Evolutionary conservation across 2,329 filamentous ascomycete species (phyloP).

Genomic region (Neopestalotiopsis sp.): DNA sequence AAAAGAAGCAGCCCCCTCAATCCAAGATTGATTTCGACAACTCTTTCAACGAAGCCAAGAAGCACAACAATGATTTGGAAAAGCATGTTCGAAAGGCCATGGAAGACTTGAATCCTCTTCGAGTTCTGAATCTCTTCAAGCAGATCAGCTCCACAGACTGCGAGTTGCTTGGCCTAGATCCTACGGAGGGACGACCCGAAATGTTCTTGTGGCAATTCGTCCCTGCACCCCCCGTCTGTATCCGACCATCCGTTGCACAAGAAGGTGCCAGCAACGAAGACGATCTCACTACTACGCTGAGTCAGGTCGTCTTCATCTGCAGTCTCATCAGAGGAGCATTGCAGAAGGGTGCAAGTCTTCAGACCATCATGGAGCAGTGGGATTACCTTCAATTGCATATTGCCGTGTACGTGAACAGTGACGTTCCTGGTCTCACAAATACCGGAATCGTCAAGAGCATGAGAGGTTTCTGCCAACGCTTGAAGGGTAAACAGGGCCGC

Average conservation of each 20-base stretch:
- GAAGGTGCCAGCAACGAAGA: slow-evolving; percentile 95
- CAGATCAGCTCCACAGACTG: slow-evolving; percentile 85
- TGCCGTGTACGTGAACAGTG: slow-evolving; percentile 97
- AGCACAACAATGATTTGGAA: slow-evolving; percentile 80
- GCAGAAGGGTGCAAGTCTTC: slow-evolving; percentile 80
- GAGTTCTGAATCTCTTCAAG: slow-evolving; percentile 90
- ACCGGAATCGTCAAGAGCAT: slow-evolving; percentile 83
- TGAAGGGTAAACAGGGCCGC: slow-evolving; percentile 97
- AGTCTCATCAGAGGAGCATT: slow-evolving; percentile 84
- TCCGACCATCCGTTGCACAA: slow-evolving; percentile 91
- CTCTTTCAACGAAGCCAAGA: slow-evolving; percentile 81
- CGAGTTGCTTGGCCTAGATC: slow-evolving; percentile 87
- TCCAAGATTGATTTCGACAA: slow-evolving; percentile 85
- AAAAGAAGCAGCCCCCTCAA: slow-evolving; percentile 80
- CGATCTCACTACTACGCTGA: slow-evolving; percentile 94
- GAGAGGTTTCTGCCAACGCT: slow-evolving; percentile 89
- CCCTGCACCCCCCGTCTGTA: slow-evolving; percentile 91
- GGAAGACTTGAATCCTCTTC: slow-evolving; percentile 90
- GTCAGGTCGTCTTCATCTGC: slow-evolving; percentile 93
- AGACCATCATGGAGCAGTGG: slow-evolving; percentile 97
- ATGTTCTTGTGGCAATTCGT: slow-evolving; percentile 98
- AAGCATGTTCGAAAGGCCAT: slow-evolving; percentile 91
- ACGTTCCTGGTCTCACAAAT: slow-evolving; percentile 90
- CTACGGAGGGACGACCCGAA: slow-evolving; percentile 85
- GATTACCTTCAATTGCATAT: slow-evolving; percentile 95